These are phyloP conservation scores for Sclerotinia minor DNA, from an alignment of 2,329 filamentous ascomycete species.

Conservation along the genomic window DNA sequence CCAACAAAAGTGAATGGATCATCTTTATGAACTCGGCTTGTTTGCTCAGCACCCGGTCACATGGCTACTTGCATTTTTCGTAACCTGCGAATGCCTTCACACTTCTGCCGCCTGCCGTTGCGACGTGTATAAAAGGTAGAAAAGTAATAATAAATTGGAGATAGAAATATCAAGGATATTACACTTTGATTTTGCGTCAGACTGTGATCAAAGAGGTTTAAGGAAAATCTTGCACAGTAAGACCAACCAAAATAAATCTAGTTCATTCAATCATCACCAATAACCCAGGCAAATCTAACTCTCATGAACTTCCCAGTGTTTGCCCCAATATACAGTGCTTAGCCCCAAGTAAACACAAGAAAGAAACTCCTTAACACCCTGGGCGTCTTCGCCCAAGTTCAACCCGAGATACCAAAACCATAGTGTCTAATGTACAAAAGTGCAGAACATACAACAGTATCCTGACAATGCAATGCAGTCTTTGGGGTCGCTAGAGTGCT, in stretches of 20 bases:
- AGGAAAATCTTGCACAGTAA: neutral
- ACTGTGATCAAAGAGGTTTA: neutral
- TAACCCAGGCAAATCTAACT: slow-evolving; percentile 18
- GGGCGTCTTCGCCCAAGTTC: slow-evolving; percentile 10
- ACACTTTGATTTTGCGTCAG: neutral
- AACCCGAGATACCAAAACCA: slow-evolving; percentile 23
- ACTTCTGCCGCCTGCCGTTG: neutral
- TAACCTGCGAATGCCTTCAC: neutral
- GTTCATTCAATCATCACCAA: slow-evolving; percentile 22
- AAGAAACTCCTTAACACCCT: slow-evolving; percentile 20
- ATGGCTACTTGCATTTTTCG: slow-evolving; percentile 2
- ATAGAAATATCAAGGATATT: neutral
- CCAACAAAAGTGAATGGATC: neutral
- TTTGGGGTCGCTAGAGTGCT: slow-evolving; percentile 5
- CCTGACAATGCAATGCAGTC: slow-evolving; percentile 27
- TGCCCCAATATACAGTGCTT: slow-evolving; percentile 19
- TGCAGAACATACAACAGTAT: slow-evolving; percentile 24
- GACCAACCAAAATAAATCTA: slow-evolving; percentile 14
- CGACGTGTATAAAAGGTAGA: neutral
- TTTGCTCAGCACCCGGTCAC: neutral
- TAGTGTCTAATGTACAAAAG: slow-evolving; percentile 23
- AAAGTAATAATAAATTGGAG: neutral
- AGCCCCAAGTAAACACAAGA: slow-evolving; percentile 18
- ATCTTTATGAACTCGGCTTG: neutral
- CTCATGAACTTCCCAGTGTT: slow-evolving; percentile 19